Percentiles rank a stretch among this genome's conserved stretches.
Evolutionary conservation across 768 basidiomycete species (phyloP).

Genomic region (Chalciporus pseudorubinellus): DNA sequence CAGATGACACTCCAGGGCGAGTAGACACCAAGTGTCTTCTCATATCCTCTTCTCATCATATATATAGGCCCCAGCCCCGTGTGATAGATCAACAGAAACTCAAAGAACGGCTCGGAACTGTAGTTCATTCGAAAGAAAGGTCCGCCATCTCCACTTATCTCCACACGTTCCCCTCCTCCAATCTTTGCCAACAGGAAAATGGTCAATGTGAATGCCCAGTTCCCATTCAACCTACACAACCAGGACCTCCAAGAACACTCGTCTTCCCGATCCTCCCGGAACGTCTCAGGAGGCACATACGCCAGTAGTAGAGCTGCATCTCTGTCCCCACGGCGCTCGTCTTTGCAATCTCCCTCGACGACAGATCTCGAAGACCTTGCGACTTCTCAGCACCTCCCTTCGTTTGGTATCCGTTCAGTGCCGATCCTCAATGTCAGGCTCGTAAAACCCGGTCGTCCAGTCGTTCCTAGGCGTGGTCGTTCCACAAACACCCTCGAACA

Average conservation of each 20-base stretch:
- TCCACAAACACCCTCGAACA: slow-evolving; percentile 15
- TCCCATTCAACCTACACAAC: slow-evolving; percentile 62
- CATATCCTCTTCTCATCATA: slow-evolving; percentile 1
- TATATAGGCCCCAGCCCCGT: slow-evolving; percentile 26
- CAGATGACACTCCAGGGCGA: slow-evolving; percentile 26
- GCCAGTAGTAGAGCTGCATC: slow-evolving; percentile 21
- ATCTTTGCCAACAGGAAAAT: slow-evolving; percentile 49
- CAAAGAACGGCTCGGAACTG: slow-evolving; percentile 50
- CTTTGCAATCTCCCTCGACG: slow-evolving; percentile 20
- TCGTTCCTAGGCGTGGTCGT: slow-evolving; percentile 23
- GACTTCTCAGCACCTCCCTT: slow-evolving; percentile 10
- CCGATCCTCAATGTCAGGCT: slow-evolving; percentile 27
- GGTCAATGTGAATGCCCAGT: slow-evolving; percentile 62
- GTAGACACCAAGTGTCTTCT: slow-evolving; percentile 1
- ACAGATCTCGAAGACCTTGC: slow-evolving; percentile 15
- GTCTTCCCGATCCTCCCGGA: slow-evolving; percentile 30
- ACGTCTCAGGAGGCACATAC: slow-evolving; percentile 33
- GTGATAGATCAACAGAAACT: slow-evolving; percentile 48
- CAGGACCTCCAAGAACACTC: slow-evolving; percentile 28
- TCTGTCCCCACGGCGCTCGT: slow-evolving; percentile 14
- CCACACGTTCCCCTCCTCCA: background rate
- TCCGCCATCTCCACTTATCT: slow-evolving; percentile 27
- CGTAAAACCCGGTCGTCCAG: slow-evolving; percentile 11
- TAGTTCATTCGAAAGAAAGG: slow-evolving; percentile 64
- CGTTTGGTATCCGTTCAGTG: background rate